These are phyloP conservation scores for Scheffersomyces spartinae DNA, from an alignment of 805 yeast species.

Conservation along the genomic window DNA sequence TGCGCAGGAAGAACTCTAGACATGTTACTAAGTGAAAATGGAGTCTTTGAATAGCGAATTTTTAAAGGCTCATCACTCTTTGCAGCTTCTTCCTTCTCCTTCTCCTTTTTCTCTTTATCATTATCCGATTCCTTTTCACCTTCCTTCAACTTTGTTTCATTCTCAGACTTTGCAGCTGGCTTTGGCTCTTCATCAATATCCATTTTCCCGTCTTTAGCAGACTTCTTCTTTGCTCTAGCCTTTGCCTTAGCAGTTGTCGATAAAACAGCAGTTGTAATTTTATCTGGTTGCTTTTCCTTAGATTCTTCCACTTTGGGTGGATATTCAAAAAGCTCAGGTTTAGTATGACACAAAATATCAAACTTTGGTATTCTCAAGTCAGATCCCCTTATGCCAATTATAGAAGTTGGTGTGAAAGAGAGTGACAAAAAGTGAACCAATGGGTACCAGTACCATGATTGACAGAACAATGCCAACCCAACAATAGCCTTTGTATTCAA, in stretches of 20 bases:
- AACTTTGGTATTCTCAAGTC: conserved; percentile 84
- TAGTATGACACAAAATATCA: conserved; percentile 69
- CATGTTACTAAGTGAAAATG: conserved; percentile 66
- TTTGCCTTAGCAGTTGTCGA: conserved; percentile 93
- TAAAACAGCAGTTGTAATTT: conserved; percentile 83
- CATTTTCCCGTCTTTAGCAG: conserved; percentile 31
- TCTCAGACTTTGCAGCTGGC: conserved; percentile 5
- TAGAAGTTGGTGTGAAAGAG: conserved; percentile 86
- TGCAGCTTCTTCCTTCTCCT: conserved; percentile 12
- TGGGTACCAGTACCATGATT: conserved; percentile 99
- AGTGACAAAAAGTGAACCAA: conserved; percentile 84
- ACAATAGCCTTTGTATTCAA: conserved; percentile 85
- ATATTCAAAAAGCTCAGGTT: conserved; percentile 70
- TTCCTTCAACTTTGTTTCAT: conserved; percentile 4
- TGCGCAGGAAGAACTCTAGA: conserved; percentile 87
- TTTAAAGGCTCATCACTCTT: conserved; percentile 20
- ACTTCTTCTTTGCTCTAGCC: conserved; percentile 70
- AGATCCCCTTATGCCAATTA: conserved; percentile 66
- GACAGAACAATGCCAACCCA: conserved; percentile 81
- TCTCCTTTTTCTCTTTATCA: conserved; percentile 8
- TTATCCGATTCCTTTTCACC: conserved; percentile 9
- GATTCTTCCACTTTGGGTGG: conserved; percentile 81
- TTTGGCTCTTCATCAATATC: conserved; percentile 24
- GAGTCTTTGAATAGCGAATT: conserved; percentile 46
- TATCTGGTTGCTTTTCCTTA: conserved; percentile 75